Percentiles rank a stretch among this genome's conserved stretches.
Conservation (phyloP, 2,329 filamentous ascomycete genomes). For the Ceratocystis cubensis region DNA sequence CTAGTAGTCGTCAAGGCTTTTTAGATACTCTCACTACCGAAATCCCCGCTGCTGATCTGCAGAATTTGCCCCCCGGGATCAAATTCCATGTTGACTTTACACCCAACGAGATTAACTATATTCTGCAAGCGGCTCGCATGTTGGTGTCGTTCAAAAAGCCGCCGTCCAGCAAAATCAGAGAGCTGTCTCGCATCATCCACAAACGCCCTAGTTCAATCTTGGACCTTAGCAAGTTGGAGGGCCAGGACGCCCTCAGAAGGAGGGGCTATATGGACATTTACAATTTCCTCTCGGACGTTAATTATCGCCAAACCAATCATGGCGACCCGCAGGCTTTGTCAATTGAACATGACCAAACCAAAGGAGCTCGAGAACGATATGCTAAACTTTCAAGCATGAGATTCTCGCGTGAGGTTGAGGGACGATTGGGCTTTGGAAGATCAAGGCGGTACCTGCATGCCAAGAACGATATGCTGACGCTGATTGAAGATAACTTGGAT, state of each 20-base stretch:
- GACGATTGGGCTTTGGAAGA: slow-evolving; percentile 33
- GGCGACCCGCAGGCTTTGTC: slow-evolving; percentile 2
- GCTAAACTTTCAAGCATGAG: slow-evolving; percentile 33
- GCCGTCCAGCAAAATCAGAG: slow-evolving; percentile 18
- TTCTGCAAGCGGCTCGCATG: slow-evolving; percentile 19
- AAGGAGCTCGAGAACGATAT: slow-evolving; percentile 23
- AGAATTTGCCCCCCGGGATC: not conserved
- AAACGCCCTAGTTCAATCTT: slow-evolving; percentile 12
- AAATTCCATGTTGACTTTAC: slow-evolving; percentile 36
- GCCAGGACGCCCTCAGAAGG: slow-evolving; percentile 22
- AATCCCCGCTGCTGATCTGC: not conserved
- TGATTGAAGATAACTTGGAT: slow-evolving; percentile 40
- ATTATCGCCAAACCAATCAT: slow-evolving; percentile 25
- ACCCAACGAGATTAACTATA: slow-evolving; percentile 29
- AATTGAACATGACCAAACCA: slow-evolving; percentile 25
- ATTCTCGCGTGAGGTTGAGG: slow-evolving; percentile 38
- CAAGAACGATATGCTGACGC: slow-evolving; percentile 33
- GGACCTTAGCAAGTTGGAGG: slow-evolving; percentile 19
- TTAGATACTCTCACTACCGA: not conserved
- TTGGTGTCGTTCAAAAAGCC: slow-evolving; percentile 15
- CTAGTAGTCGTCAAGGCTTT: not conserved
- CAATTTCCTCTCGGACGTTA: slow-evolving; percentile 31
- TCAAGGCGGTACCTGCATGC: slow-evolving; percentile 35
- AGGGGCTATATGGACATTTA: slow-evolving; percentile 28
- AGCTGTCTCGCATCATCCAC: slow-evolving; percentile 23